These are phyloP conservation scores for Botryotinia globosa DNA, from an alignment of 2,329 filamentous ascomycete genomes.

Conservation along the genomic window DNA sequence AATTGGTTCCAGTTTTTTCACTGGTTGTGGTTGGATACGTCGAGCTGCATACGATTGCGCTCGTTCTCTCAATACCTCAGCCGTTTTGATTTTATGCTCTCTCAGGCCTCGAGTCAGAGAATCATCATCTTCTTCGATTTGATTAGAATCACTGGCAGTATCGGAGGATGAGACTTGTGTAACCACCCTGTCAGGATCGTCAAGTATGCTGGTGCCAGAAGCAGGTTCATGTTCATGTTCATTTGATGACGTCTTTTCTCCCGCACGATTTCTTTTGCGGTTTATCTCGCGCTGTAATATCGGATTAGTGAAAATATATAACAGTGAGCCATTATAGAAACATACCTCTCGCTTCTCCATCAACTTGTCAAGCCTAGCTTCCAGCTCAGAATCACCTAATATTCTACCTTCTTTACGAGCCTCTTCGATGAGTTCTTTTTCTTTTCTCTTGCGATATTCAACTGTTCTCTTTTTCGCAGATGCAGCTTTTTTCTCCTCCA, in stretches of 20 bases:
- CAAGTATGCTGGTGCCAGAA: background rate
- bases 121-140: background rate
- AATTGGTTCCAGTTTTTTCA: background rate
- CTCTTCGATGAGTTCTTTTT: background rate
- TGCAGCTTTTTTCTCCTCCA: background rate
- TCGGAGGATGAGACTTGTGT: background rate
- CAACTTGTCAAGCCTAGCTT: conserved; percentile 1
- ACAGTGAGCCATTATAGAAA: background rate
- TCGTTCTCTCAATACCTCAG: background rate
- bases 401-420: conserved; percentile 8
- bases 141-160: background rate
- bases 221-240: background rate
- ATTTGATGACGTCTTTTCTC: background rate
- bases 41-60: background rate
- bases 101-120: background rate
- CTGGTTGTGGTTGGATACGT: background rate
- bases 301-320: conserved; percentile 5
- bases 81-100: background rate
- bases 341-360: conserved; percentile 23
- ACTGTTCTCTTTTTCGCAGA: background rate
- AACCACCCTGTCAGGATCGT: too few relatives aligned
- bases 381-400: background rate
- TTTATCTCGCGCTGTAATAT: background rate
- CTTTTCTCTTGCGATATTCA: background rate
- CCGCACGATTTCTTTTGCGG: background rate